phyloP scores from a whole-genome alignment of 345 rosid genomes.

The Syzygium grande region DNA sequence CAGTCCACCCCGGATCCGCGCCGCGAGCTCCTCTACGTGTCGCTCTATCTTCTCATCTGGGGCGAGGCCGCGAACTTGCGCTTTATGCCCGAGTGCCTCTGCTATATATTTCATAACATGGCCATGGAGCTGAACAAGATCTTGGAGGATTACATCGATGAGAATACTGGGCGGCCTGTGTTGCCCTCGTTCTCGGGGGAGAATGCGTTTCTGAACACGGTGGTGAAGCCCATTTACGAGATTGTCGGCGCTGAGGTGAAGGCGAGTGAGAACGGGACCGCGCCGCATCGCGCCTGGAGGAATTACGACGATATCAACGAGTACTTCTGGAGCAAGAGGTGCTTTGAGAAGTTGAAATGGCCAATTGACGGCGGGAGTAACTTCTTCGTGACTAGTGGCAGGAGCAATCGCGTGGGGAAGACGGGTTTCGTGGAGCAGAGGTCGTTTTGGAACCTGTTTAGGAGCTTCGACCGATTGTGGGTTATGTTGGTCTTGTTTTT shows the following conservation, averaged over 20 bases:
- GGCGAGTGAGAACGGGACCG: conserved; percentile 78
- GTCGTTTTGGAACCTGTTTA: conserved; percentile 71
- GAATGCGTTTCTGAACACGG: conserved; percentile 56
- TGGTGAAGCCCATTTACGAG: conserved; percentile 78
- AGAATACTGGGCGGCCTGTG: conserved; percentile 82
- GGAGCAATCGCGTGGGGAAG: conserved; percentile 67
- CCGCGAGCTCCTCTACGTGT: conserved; percentile 62
- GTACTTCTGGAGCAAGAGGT: conserved; percentile 93
- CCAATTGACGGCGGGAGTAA: conserved; percentile 68
- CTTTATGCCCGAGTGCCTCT: conserved; percentile 84
- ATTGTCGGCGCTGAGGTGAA: conserved; percentile 76
- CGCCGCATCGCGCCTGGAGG: conserved; percentile 92
- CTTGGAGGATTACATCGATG: conserved; percentile 71
- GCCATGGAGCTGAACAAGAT: conserved; percentile 87
- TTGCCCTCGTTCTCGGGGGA: conserved; percentile 74
- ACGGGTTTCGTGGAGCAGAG: conserved; percentile 97
- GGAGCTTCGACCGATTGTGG: conserved; percentile 95
- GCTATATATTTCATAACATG: conserved; percentile 86
- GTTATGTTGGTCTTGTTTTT: conserved; percentile 66
- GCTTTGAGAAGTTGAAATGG: conserved; percentile 83
- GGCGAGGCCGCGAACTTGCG: conserved; percentile 87
- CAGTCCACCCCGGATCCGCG: conserved; percentile 41
- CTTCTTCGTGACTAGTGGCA: conserved; percentile 54
- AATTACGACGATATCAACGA: conserved; percentile 91
- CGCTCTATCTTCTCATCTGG: conserved; percentile 74